phyloP scores from a whole-genome alignment of 352 stramenopile species.

The Globisporangium cederbergense region DNA sequence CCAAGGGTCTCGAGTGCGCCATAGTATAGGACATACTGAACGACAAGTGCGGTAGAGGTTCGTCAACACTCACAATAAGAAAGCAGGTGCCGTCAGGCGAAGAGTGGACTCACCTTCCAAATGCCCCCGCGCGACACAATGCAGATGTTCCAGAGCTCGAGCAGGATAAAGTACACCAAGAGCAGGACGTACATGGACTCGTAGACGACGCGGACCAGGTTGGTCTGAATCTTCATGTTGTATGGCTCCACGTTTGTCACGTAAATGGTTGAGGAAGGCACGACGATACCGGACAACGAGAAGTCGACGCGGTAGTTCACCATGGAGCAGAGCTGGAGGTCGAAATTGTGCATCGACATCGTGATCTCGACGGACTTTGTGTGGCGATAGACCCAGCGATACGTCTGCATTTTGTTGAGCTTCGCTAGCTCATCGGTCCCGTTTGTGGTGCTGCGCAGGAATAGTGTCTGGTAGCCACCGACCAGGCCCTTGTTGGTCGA shows the following conservation, averaged over 20 bases:
- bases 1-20: not conserved
- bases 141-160: slow-evolving; percentile 58
- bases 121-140: slow-evolving; percentile 46
- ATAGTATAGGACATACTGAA: not conserved
- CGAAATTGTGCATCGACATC: slow-evolving; percentile 59
- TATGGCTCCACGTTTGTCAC: slow-evolving; percentile 67
- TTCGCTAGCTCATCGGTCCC: slow-evolving; percentile 25
- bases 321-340: slow-evolving; percentile 49
- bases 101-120: slow-evolving; percentile 7
- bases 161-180: slow-evolving; percentile 50
- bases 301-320: slow-evolving; percentile 50
- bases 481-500: slow-evolving; percentile 27
- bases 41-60: too few relatives aligned
- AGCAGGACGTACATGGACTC: slow-evolving; percentile 43
- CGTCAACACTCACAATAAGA: too few relatives aligned
- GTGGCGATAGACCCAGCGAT: slow-evolving; percentile 51
- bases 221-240: slow-evolving; percentile 46
- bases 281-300: slow-evolving; percentile 48
- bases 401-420: slow-evolving; percentile 34
- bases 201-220: slow-evolving; percentile 37
- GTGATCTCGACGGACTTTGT: slow-evolving; percentile 47
- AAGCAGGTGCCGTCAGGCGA: too few relatives aligned
- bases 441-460: slow-evolving; percentile 39
- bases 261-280: slow-evolving; percentile 32
- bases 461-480: slow-evolving; percentile 50